Percentiles rank a stretch among this genome's conserved stretches.
phyloP scores from a whole-genome alignment of 805 yeast genomes.

The Lipomyces japonicus region DNA sequence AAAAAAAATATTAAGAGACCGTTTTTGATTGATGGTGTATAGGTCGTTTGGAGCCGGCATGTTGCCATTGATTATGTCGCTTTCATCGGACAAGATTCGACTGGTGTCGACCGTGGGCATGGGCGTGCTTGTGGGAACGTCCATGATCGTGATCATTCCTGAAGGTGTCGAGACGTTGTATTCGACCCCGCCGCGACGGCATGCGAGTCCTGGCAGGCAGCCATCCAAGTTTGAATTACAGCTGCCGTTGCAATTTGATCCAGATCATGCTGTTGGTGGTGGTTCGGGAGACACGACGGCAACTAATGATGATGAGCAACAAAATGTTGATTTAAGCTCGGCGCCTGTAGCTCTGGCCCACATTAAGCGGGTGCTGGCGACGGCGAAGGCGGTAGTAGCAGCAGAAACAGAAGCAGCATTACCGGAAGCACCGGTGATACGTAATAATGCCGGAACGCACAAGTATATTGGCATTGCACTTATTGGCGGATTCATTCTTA shows the following conservation, averaged over 20 bases:
- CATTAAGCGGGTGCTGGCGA: not conserved
- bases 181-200: conserved; percentile 19
- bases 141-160: conserved; percentile 58
- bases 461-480: conserved; percentile 46
- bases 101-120: conserved; percentile 50
- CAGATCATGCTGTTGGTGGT: not conserved
- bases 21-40: not conserved
- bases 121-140: conserved; percentile 60
- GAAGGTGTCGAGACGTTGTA: conserved; percentile 56
- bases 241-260: conserved; percentile 11
- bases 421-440: not conserved
- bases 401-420: not conserved
- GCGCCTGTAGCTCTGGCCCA: not conserved
- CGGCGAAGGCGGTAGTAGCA: not conserved
- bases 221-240: not conserved
- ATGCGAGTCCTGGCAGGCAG: conserved; percentile 7
- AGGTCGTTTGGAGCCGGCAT: conserved; percentile 36
- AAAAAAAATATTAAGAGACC: not conserved
- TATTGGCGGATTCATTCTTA: conserved; percentile 51
- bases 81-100: conserved; percentile 37
- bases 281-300: no score
- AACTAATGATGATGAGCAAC: not conserved
- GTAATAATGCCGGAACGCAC: conserved; percentile 4
- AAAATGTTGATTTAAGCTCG: not conserved
- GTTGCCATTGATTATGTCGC: conserved; percentile 35